These are phyloP conservation scores for Kurtzmaniella cleridarum DNA, from an alignment of 805 yeast genomes.

Conservation along the genomic window DNA sequence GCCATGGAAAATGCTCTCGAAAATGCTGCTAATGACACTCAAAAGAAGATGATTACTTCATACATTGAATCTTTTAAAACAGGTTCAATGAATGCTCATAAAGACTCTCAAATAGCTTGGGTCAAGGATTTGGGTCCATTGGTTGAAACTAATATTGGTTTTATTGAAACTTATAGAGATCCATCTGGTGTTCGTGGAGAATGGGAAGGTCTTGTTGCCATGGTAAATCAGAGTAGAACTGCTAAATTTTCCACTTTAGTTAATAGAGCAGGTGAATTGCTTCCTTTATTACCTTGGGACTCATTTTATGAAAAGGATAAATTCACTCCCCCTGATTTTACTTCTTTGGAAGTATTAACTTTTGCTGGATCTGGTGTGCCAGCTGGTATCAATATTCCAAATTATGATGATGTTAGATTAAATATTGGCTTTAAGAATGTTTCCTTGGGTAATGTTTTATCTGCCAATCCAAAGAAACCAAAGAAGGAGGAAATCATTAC, in stretches of 20 bases:
- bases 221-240: slow-evolving; percentile 84
- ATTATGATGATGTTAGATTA: slow-evolving; percentile 83
- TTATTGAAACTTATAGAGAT: slow-evolving; percentile 89
- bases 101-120: slow-evolving; percentile 80
- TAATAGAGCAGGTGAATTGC: slow-evolving; percentile 57
- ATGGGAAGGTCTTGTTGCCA: slow-evolving; percentile 89
- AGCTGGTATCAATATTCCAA: slow-evolving; percentile 90
- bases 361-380: slow-evolving; percentile 90
- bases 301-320: slow-evolving; percentile 69
- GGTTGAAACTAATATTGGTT: slow-evolving; percentile 73
- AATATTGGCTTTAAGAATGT: slow-evolving; percentile 86
- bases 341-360: slow-evolving; percentile 82
- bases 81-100: slow-evolving; percentile 82
- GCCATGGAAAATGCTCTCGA: slow-evolving; percentile 53
- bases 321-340: slow-evolving; percentile 91
- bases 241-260: slow-evolving; percentile 72
- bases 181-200: slow-evolving; percentile 91
- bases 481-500: slow-evolving; percentile 63
- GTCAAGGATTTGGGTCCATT: slow-evolving; percentile 80
- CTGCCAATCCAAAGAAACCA: slow-evolving; percentile 60
- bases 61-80: slow-evolving; percentile 69
- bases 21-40: slow-evolving; percentile 69
- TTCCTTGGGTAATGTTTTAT: slow-evolving; percentile 78
- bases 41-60: slow-evolving; percentile 55
- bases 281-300: slow-evolving; percentile 73